Conservation (phyloP, 2,329 filamentous ascomycete genomes). For the Fonsecaea nubica region DNA sequence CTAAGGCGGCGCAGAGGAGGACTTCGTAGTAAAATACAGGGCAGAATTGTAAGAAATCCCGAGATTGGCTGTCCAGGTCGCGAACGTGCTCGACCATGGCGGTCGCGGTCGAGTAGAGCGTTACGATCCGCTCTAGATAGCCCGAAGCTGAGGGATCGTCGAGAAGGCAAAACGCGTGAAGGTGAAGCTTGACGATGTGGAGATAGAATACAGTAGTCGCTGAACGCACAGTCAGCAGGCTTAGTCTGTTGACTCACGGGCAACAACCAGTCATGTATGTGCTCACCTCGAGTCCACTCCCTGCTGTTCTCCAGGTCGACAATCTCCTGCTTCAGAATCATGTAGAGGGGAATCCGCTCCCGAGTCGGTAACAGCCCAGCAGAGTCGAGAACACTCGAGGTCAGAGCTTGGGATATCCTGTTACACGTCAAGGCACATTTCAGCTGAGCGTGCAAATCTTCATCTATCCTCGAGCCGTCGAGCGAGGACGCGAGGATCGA, state of each 20-base stretch:
- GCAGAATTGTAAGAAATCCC: conserved; percentile 16
- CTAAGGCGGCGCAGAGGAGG: conserved; percentile 63
- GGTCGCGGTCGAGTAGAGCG: conserved; percentile 33
- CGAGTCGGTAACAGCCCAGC: conserved; percentile 3
- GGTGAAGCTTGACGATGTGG: conserved; percentile 36
- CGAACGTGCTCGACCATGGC: conserved; percentile 27
- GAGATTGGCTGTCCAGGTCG: conserved; percentile 9
- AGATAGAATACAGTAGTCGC: conserved; percentile 26
- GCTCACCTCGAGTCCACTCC: conserved; percentile 9
- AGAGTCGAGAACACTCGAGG: conserved; percentile 3
- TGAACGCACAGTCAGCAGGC: neutral
- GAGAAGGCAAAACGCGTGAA: conserved; percentile 40
- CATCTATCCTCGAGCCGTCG: conserved; percentile 7
- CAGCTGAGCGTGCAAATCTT: conserved; percentile 8
- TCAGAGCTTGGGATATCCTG: conserved; percentile 13
- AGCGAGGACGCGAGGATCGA: conserved; percentile 11
- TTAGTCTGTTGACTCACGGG: neutral
- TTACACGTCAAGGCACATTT: conserved; percentile 16
- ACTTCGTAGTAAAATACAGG: conserved; percentile 24
- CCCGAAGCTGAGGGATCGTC: conserved; percentile 32
- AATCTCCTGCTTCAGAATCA: conserved; percentile 21
- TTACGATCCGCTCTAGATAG: conserved; percentile 32
- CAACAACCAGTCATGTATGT: neutral
- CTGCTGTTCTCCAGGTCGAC: conserved; percentile 14
- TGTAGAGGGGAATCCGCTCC: conserved; percentile 22